phyloP scores from a whole-genome alignment of 148 eudicot genomes.

The Vaccinium myrtillus region DNA sequence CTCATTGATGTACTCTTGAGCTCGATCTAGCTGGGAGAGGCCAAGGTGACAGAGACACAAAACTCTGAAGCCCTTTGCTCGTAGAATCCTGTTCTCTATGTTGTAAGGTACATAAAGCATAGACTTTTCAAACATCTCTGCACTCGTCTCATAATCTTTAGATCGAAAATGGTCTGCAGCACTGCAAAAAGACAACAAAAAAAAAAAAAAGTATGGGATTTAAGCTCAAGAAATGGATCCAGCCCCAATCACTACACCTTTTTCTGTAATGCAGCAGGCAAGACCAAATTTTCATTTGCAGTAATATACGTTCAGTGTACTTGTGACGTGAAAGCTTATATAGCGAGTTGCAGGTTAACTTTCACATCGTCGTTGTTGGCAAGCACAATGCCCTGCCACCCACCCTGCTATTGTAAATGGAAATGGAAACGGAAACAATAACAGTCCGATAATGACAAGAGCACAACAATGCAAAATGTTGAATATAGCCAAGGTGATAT shows the following conservation, averaged over 20 bases:
- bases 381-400: background rate
- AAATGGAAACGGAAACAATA: background rate
- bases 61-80: constrained; percentile 94
- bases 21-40: constrained; percentile 87
- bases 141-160: constrained; percentile 73
- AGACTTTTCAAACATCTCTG: constrained; percentile 83
- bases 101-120: constrained; percentile 85
- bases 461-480: background rate
- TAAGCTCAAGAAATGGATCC: background rate
- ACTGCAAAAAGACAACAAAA: constrained; percentile 41
- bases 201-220: background rate
- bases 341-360: background rate
- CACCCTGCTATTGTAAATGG: background rate
- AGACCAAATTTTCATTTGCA: background rate
- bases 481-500: background rate
- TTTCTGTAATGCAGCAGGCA: background rate
- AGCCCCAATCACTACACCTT: background rate
- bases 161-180: constrained; percentile 80
- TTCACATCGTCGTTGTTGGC: background rate
- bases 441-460: background rate
- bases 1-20: constrained; percentile 89
- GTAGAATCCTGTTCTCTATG: constrained; percentile 63
- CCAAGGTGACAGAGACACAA: constrained; percentile 85
- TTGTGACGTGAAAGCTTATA: background rate
- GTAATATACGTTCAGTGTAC: background rate